Evolutionary conservation across 208 protist species (phyloP), one percentile per base, ranked within the genome.

Genomic region (Leishmania guyanensis): DNA sequence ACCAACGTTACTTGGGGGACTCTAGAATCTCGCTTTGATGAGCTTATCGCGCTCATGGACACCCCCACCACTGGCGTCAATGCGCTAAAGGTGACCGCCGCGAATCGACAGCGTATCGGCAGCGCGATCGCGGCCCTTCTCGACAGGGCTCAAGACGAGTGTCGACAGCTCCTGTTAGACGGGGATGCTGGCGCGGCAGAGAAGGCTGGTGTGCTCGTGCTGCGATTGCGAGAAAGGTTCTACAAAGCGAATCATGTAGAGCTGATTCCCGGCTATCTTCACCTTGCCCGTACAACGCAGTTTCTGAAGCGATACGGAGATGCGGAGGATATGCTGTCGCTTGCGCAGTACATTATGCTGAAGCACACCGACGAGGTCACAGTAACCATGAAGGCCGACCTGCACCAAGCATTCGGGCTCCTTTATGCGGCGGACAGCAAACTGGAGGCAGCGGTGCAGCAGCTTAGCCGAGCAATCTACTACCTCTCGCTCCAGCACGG

Each of bases 391-490:
- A 96, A 97, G 82, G 93, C 95, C 5, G 93, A 97, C 79, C 83
- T 98, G 26, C 95, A 98, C 82, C 95, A 98, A 80, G 93, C 92
- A 48, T 98, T 93, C 85, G 95, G 95, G 9, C 89, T 98, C 20
- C 86, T 98, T 51, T 98, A 98, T 79, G 95, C 93, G 12, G 86
- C 92, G 29, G 93, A 98, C 82, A 89, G 87, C 46, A 93, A 96
- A 81, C 79, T 97, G n/a, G 93, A 98, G 68, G 85, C 86, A 8
- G 90, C 95, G 29, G 79, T 95, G 58, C 90, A 95, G 77, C 95
- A 98, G 70, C 82, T 98, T 39, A 93, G 92, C n/a, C 89, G 85
- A 48, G 91, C 95, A 39, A 95, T 91, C 26, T 98, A 98, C 82
- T 98, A 96, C 83, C 85, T 98, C 20, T 96, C 90, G 74, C 82